phyloP scores from a whole-genome alignment of 2,329 filamentous ascomycete species.

The Pezicula rhizophila region DNA sequence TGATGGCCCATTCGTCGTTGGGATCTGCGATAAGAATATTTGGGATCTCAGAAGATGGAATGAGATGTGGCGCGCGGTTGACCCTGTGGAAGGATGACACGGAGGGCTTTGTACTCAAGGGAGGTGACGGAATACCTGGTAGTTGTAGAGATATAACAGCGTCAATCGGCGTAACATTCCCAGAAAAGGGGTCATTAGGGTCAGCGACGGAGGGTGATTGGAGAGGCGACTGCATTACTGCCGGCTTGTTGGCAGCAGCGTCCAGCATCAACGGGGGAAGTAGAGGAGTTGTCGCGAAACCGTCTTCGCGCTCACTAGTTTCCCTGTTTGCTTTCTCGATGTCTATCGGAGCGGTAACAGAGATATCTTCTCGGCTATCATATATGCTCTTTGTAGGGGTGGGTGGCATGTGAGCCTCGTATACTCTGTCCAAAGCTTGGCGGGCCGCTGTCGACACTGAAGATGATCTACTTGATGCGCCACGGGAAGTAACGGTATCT shows the following conservation, averaged over 20 bases:
- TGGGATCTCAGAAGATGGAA: constrained; percentile 51
- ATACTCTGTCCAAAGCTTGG: constrained; percentile 34
- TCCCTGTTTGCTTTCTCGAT: constrained; percentile 45
- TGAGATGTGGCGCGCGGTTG: constrained; percentile 37
- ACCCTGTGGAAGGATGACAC: constrained; percentile 62
- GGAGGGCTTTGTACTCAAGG: constrained; percentile 72
- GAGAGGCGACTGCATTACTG: constrained; percentile 69
- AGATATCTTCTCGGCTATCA: constrained; percentile 45
- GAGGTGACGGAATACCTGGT: constrained; percentile 54
- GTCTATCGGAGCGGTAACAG: constrained; percentile 41
- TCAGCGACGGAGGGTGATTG: constrained; percentile 77
- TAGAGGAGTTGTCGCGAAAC: constrained; percentile 74
- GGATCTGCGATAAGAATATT: constrained; percentile 63
- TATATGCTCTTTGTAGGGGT: constrained; percentile 60
- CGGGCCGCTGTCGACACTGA: constrained; percentile 62
- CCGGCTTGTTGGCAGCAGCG: constrained; percentile 38
- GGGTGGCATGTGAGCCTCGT: constrained; percentile 49
- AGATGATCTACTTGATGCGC: constrained; percentile 70
- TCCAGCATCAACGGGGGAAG: constrained; percentile 72
- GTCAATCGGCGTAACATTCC: constrained; percentile 39
- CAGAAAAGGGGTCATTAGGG: constrained; percentile 28
- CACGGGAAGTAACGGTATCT: constrained; percentile 39
- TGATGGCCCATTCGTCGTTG: constrained; percentile 76
- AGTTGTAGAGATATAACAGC: constrained; percentile 35
- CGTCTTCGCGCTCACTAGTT: constrained; percentile 46